Base-by-base conservation (phyloP, 768 basidiomycete species). In the Leccinum variicolor region DNA sequence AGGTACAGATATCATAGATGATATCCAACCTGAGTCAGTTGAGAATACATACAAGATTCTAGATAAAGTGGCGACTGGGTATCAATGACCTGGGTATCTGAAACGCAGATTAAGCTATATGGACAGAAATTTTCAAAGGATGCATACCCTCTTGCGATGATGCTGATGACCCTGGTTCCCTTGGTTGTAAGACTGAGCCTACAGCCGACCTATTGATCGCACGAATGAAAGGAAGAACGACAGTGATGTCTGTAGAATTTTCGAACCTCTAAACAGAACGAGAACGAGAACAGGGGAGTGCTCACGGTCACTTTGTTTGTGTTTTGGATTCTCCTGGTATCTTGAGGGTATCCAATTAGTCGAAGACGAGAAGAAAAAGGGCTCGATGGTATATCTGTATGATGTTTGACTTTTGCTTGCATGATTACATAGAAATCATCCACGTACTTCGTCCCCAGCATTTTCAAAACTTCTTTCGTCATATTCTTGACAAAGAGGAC, bases 301-400 rank as follows among this genome's bases (percentile, higher is more conserved):
- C 83, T 62, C 61, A 86, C 83, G 84, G 69, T 86, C 85, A 62
- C 82, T 79, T 48, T 71, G 39, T 1, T 69, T 69, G 15, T 65
- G 64, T 5, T 61, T 34, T 1, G 77, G 56, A 50, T 76, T 79
- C 61, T 85, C 84, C 59, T 84, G 80, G 52, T 81, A 88, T 54
- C 84, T 79, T 1, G 84, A 83, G 2, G 86, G 86, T 59, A 86
- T 88, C 84, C 84, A 85, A 58, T 83, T 85, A 3, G 83, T 66
- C 2, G 83, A 81, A 1, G 84, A 85, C 0, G 83, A 82, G 66
- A 85, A 86, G 64, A 82, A 86, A 67, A 86, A 85, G 0, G 85
- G 85, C 59, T 86, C 85, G 56, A 86, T 74, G 45, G 74, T 73
- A 55, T 81, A 84, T 64, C 84, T 75, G 21, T 13, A 13, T 46